A percentile compares a stretch with the other conserved stretches of the same genome.
phyloP scores from a whole-genome alignment of 2,329 filamentous ascomycete species.

The Ceratocystis cubensis region DNA sequence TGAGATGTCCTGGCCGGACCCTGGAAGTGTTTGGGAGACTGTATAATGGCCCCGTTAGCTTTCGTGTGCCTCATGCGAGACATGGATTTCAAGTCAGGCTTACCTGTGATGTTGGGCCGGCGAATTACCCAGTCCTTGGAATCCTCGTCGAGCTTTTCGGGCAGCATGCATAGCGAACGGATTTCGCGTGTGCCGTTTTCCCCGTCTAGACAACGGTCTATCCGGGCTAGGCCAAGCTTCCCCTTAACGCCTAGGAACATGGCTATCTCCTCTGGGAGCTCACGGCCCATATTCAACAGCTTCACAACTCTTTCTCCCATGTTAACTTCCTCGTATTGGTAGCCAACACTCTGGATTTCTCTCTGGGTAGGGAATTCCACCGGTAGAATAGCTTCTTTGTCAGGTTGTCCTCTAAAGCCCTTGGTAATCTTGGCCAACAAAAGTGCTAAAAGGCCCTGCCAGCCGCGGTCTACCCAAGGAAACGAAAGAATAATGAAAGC shows the following conservation, averaged over 20 bases:
- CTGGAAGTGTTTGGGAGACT: constrained; percentile 13
- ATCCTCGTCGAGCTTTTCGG: constrained; percentile 15
- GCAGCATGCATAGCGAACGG: constrained; percentile 17
- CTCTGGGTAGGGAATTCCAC: constrained; percentile 45
- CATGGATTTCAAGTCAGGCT: not conserved
- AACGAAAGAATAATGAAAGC: constrained; percentile 56
- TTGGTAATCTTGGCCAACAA: constrained; percentile 41
- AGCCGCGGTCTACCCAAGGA: constrained; percentile 39
- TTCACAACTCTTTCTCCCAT: constrained; percentile 50
- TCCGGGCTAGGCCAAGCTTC: constrained; percentile 54
- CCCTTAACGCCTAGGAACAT: constrained; percentile 55
- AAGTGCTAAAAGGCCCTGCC: constrained; percentile 35
- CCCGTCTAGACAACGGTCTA: constrained; percentile 33
- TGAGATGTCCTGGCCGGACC: not conserved
- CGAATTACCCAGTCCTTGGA: constrained; percentile 21
- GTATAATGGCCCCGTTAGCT: not conserved
- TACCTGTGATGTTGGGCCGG: constrained; percentile 19
- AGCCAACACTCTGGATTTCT: constrained; percentile 47
- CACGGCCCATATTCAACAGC: constrained; percentile 45
- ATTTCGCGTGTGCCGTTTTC: constrained; percentile 15
- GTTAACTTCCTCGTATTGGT: constrained; percentile 46
- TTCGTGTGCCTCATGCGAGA: not conserved
- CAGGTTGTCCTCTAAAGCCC: constrained; percentile 39
- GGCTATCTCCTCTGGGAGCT: constrained; percentile 49
- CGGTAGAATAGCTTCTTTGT: constrained; percentile 55